Conservation (phyloP, 1,284 basidiomycete species). For the Neonothopanus nambi region DNA sequence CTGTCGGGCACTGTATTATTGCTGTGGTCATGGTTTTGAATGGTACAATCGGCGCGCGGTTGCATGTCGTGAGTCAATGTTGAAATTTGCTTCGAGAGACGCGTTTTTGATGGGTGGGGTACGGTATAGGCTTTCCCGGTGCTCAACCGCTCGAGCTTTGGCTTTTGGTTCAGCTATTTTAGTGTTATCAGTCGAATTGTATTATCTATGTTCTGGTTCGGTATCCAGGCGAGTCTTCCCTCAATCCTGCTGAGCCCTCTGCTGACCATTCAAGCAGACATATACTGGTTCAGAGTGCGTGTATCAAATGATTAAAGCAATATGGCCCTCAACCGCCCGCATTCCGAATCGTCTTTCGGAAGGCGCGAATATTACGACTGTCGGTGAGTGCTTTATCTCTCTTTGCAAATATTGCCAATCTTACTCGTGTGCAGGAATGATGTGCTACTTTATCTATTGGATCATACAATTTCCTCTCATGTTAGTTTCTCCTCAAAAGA, state of each 20-base stretch:
- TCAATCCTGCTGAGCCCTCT: background rate
- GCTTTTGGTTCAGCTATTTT: constrained; percentile 80
- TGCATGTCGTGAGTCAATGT: constrained; percentile 35
- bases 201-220: constrained; percentile 80
- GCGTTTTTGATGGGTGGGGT: background rate
- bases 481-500: constrained; percentile 73
- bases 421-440: constrained; percentile 42
- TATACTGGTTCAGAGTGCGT: constrained; percentile 65
- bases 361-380: constrained; percentile 63
- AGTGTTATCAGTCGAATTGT: constrained; percentile 73
- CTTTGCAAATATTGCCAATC: background rate
- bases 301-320: constrained; percentile 75
- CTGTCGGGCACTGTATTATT: constrained; percentile 61
- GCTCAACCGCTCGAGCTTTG: constrained; percentile 74
- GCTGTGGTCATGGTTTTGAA: constrained; percentile 61
- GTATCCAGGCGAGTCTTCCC: constrained; percentile 42
- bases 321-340: constrained; percentile 70
- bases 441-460: constrained; percentile 84
- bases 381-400: constrained; percentile 37
- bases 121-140: constrained; percentile 55
- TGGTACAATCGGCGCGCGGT: constrained; percentile 70
- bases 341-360: constrained; percentile 65
- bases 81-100: background rate
- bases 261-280: constrained; percentile 38
- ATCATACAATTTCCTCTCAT: constrained; percentile 72